These are phyloP conservation scores for Amanita rubescens DNA, from an alignment of 768 basidiomycete species.

Conservation along the genomic window DNA sequence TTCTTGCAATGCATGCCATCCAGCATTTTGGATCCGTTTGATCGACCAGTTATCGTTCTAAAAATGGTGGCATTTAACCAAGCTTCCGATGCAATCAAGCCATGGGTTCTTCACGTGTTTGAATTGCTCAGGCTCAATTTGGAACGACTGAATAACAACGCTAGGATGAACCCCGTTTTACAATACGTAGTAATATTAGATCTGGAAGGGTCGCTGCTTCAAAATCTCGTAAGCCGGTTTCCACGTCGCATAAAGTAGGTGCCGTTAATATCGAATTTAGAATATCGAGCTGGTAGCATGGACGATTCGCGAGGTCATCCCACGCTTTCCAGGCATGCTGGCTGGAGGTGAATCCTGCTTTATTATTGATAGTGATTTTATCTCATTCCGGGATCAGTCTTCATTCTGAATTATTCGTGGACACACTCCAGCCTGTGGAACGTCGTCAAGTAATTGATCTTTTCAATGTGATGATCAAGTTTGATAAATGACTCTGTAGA, in stretches of 20 bases:
- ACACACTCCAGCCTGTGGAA: slow-evolving; percentile 62
- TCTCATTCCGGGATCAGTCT: slow-evolving; percentile 33
- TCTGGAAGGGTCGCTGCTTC: slow-evolving; percentile 46
- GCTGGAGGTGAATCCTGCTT: slow-evolving; percentile 47
- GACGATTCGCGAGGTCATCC: slow-evolving; percentile 58
- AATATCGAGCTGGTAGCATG: slow-evolving; percentile 56
- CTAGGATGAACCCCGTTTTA: slow-evolving; percentile 33
- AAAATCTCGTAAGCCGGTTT: slow-evolving; percentile 42
- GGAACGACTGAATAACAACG: slow-evolving; percentile 34
- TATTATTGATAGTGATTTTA: not conserved
- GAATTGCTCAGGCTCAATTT: slow-evolving; percentile 56
- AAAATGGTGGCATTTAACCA: slow-evolving; percentile 35
- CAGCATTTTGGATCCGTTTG: slow-evolving; percentile 48
- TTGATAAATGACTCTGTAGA: slow-evolving; percentile 25
- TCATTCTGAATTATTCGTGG: slow-evolving; percentile 73
- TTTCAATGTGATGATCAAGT: not conserved
- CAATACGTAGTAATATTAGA: slow-evolving; percentile 69
- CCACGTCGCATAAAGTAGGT: slow-evolving; percentile 6
- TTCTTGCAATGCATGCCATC: slow-evolving; percentile 47
- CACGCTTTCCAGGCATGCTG: slow-evolving; percentile 70
- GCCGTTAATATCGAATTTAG: slow-evolving; percentile 23
- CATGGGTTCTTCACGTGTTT: slow-evolving; percentile 38
- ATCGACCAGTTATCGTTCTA: slow-evolving; percentile 58
- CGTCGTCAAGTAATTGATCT: slow-evolving; percentile 46
- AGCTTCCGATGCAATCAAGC: slow-evolving; percentile 30